Evolutionary conservation across 257 asterid genomes (phyloP).

Genomic region (Capsicum chinense): DNA sequence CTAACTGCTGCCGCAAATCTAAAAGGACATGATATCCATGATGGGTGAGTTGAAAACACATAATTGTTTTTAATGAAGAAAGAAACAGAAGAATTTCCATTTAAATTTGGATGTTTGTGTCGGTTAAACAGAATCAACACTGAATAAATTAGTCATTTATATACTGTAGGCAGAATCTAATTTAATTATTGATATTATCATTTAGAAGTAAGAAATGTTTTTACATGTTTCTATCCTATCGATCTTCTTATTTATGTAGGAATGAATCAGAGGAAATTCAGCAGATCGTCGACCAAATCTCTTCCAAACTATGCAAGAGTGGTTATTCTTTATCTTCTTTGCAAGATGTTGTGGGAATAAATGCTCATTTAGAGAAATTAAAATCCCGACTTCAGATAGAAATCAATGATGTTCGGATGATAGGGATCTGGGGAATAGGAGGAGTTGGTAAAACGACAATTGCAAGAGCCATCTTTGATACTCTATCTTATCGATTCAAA

Average conservation of each 20-base stretch:
- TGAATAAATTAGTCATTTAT: no score
- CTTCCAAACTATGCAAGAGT: neutral
- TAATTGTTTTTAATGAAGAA: no score
- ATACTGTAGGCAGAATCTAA: no score
- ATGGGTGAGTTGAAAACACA: neutral
- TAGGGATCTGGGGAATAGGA: neutral
- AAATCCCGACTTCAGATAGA: neutral
- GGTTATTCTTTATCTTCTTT: neutral
- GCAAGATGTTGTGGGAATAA: neutral
- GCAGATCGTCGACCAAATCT: neutral
- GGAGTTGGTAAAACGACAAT: neutral
- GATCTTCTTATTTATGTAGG: neutral
- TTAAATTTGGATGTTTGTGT: no score
- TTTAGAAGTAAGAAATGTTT: no score
- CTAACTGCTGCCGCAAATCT: neutral
- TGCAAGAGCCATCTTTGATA: neutral
- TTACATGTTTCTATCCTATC: no score
- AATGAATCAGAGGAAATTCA: neutral
- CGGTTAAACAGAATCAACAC: no score
- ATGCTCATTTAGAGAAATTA: neutral
- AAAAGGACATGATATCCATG: neutral
- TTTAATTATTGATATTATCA: no score
- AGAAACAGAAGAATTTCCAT: no score
- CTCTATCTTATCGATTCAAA: neutral
- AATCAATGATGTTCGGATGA: neutral